Base-by-base conservation (phyloP, 202 grass and related monocot genomes). In the Zizania palustris region DNA sequence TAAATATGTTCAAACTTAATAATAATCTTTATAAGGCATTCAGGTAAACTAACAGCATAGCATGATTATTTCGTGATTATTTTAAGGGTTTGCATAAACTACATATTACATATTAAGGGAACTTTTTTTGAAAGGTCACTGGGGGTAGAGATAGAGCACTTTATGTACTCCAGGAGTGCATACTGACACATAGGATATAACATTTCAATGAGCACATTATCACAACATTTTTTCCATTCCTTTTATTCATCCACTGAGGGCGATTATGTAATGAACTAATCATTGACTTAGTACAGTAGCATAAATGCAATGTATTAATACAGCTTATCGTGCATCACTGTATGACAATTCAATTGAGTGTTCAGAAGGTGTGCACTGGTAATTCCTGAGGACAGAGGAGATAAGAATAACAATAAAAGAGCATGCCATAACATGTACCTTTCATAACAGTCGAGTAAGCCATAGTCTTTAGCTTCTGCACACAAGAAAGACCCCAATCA, bases 401-500 rank as follows among this genome's bases (percentile, higher is more conserved):
- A 43, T 41, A 73, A 57, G 10, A 74, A 55, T 18, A 68, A 4
- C 1, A 82, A 46, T 76, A 48, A 58, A 20, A 55, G 55, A 75
- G 16, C 4, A 18, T 19, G 53, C 0, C n/a, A 33, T 63, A 36
- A 6, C 50, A 4, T 57, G 51, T 83, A 99, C 96, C 79, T 90
- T 90, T 82, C 89, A 72, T 72, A 67, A 67, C 84, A 67, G 59
- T 43, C 7, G 84, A 82, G 43, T 78, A 79, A 14, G 54, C 50
- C 81, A 70, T 78, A 41, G 81, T 84, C 67, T 56, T 64, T 43
- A 80, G 80, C 77, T 88, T 95, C 96, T 99, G 89, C 80, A 85
- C 44, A n/a, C 36, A 80, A 78, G 19, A 72, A 65, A 83, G 18
- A 79, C 1, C 14, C 45, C 7, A 51, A 34, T 7, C 36, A 28